phyloP scores from a whole-genome alignment of 768 basidiomycete species.

The Agrocybe pediades region DNA sequence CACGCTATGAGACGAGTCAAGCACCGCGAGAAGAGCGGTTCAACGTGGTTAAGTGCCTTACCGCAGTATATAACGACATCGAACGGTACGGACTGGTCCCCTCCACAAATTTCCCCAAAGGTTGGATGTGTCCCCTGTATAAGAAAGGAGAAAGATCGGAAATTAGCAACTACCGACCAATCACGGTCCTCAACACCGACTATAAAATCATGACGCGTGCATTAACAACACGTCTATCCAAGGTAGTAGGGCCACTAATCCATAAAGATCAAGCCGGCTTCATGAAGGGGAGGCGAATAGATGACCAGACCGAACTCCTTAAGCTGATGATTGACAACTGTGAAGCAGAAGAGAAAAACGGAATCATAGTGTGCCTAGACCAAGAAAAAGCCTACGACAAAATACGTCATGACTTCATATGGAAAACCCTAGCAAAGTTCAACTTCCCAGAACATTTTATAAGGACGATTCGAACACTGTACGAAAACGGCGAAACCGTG shows the following conservation, averaged over 20 bases:
- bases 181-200: not conserved
- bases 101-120: conserved; percentile 22
- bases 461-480: conserved; percentile 27
- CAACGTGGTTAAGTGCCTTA: conserved; percentile 9
- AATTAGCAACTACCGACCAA: too few species aligned
- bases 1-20: not conserved
- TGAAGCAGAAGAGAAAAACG: conserved; percentile 23
- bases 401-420: conserved; percentile 32
- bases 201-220: not conserved
- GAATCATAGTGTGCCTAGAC: conserved; percentile 30
- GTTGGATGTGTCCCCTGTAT: conserved; percentile 42
- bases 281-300: conserved; percentile 16
- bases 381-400: too few species aligned
- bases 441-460: conserved; percentile 28
- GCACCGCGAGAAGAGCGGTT: not conserved
- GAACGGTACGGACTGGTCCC: conserved; percentile 17
- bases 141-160: conserved; percentile 36
- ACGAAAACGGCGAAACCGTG: conserved; percentile 26
- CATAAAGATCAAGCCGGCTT: not conserved
- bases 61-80: conserved; percentile 27
- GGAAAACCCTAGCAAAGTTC: conserved; percentile 19
- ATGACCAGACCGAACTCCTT: conserved; percentile 30
- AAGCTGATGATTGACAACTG: conserved; percentile 24
- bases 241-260: not conserved
- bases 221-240: not conserved